Evolutionary conservation across 805 yeast genomes (phyloP).

Genomic region (Candida ascalaphidarum): DNA sequence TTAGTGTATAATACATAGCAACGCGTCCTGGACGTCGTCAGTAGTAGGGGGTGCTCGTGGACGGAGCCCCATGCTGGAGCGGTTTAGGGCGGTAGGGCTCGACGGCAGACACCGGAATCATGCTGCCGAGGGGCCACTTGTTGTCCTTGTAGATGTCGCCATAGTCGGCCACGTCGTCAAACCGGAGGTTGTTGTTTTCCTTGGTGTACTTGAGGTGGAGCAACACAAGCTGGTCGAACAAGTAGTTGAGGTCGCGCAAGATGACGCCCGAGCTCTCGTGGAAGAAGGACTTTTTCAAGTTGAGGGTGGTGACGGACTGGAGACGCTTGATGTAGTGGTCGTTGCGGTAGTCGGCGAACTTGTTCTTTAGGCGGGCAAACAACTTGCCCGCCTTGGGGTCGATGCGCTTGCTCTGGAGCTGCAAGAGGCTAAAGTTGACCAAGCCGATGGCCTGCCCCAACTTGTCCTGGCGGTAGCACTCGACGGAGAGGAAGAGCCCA

Average conservation of each 20-base stretch:
- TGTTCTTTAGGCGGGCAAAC: constrained; percentile 13
- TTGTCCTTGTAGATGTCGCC: constrained; percentile 25
- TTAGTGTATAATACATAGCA: too few relatives aligned
- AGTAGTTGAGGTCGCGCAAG: constrained; percentile 24
- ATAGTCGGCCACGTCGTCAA: constrained; percentile 28
- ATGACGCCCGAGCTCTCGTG: constrained; percentile 24
- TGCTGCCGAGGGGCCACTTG: constrained; percentile 35
- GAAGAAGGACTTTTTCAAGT: constrained; percentile 27
- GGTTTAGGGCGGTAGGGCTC: constrained; percentile 18
- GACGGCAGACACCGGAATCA: constrained; percentile 23
- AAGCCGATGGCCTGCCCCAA: constrained; percentile 41
- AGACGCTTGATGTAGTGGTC: constrained; percentile 21
- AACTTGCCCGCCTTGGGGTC: constrained; percentile 8
- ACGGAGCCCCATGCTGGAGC: too few relatives aligned
- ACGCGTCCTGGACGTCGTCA: too few relatives aligned
- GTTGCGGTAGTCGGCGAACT: constrained; percentile 20
- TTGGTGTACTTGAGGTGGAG: constrained; percentile 33
- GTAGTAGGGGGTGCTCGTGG: too few relatives aligned
- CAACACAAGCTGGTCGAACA: constrained; percentile 33
- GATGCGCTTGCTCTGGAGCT: constrained; percentile 23
- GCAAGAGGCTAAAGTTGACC: constrained; percentile 25
- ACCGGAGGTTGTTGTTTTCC: constrained; percentile 32
- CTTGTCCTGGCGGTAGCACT: constrained; percentile 34
- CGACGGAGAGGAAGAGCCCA: constrained; percentile 37
- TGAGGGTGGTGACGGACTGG: constrained; percentile 24